These are phyloP conservation scores for Penicillium samsonianum DNA, from an alignment of 495 filamentous ascomycete genomes.

Conservation along the genomic window DNA sequence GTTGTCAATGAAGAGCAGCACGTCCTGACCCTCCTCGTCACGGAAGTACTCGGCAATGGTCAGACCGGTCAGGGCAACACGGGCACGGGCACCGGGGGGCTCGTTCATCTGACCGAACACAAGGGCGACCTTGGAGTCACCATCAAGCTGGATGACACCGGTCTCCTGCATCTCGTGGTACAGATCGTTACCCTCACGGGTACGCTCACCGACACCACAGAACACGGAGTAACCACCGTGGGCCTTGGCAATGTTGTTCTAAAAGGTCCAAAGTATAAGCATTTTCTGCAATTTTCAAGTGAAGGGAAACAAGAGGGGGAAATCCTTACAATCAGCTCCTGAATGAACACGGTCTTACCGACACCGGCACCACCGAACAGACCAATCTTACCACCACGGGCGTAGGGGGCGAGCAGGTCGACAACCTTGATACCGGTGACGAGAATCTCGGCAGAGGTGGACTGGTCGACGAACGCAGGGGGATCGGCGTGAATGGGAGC, in stretches of 20 bases:
- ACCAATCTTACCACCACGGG: conserved; percentile 99
- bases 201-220: conserved; percentile 99
- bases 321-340: conserved; percentile 88
- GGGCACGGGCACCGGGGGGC: conserved; percentile 98
- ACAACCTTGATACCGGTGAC: conserved; percentile 99
- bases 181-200: conserved; percentile 99
- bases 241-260: conserved; percentile 99
- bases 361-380: conserved; percentile 99
- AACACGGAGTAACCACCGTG: conserved; percentile 99
- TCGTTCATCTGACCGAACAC: conserved; percentile 99
- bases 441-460: conserved; percentile 91
- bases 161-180: conserved; percentile 99
- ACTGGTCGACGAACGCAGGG: conserved; percentile 88
- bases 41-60: conserved; percentile 97
- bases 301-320: conserved; percentile 9
- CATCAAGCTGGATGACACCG: conserved; percentile 97
- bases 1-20: conserved; percentile 99
- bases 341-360: conserved; percentile 99
- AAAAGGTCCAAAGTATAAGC: neutral
- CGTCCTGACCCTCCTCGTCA: conserved; percentile 97
- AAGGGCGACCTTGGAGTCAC: conserved; percentile 98
- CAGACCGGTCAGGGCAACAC: conserved; percentile 93
- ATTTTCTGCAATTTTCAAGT: neutral
- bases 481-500: conserved; percentile 93
- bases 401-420: conserved; percentile 96